Evolutionary conservation across 441 rosid genomes (phyloP).

Genomic region (Populus hybrid): DNA sequence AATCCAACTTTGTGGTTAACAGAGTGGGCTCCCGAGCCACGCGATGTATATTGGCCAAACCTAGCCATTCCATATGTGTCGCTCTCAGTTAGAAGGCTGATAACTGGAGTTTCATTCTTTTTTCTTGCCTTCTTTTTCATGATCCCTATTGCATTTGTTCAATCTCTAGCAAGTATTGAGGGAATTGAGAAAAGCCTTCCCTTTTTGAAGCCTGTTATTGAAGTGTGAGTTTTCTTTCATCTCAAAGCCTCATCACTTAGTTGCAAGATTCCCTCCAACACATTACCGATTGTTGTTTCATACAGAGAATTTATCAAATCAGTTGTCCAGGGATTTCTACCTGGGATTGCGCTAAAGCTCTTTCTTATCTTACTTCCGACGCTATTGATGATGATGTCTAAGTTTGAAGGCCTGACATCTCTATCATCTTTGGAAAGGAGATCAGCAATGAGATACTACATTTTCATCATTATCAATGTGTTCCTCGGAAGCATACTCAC

Average conservation of each 20-base stretch:
- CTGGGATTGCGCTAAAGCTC: conserved; percentile 78
- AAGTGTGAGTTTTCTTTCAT: conserved; percentile 38
- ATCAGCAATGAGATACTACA: conserved; percentile 67
- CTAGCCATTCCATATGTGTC: conserved; percentile 76
- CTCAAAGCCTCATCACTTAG: not conserved
- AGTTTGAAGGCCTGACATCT: conserved; percentile 69
- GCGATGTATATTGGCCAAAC: conserved; percentile 77
- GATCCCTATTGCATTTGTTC: conserved; percentile 81
- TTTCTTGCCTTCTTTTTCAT: conserved; percentile 74
- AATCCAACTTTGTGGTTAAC: conserved; percentile 85
- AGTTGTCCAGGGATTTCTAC: conserved; percentile 79
- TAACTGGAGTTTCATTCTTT: conserved; percentile 55
- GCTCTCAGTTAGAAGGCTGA: conserved; percentile 56
- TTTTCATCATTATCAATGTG: conserved; percentile 69
- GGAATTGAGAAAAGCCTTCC: conserved; percentile 72
- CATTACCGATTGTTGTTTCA: not conserved
- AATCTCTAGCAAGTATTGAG: conserved; percentile 84
- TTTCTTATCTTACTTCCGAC: conserved; percentile 72
- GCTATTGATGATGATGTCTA: conserved; percentile 75
- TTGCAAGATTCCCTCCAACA: not conserved
- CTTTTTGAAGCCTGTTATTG: conserved; percentile 55
- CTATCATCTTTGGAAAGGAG: conserved; percentile 70
- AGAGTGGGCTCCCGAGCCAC: conserved; percentile 84
- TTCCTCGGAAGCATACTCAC: conserved; percentile 76
- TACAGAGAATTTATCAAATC: conserved; percentile 64